These are phyloP conservation scores for Phaeotremella skinneri DNA, from an alignment of 768 basidiomycete genomes.

Conservation along the genomic window DNA sequence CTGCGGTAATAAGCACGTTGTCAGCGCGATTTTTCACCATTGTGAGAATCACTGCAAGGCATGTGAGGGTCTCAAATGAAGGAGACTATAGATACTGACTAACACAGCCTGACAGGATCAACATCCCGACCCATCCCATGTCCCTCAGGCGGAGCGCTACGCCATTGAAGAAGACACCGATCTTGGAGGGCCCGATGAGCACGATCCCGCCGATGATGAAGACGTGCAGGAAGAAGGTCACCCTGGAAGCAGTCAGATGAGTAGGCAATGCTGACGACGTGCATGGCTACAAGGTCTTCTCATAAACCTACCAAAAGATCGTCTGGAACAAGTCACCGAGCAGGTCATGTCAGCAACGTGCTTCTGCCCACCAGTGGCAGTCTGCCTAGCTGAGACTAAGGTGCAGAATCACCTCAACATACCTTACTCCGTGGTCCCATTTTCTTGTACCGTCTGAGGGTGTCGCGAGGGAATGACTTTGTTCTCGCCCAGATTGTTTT, in stretches of 20 bases:
- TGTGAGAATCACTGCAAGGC: not conserved
- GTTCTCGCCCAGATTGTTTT: not conserved
- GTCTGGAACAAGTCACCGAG: not conserved
- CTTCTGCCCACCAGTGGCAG: no score
- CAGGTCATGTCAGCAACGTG: no score
- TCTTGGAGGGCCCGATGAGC: constrained; percentile 47
- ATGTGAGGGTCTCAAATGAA: not conserved
- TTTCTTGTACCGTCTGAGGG: not conserved
- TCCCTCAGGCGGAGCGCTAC: constrained; percentile 32
- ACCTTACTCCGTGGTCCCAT: constrained; percentile 2
- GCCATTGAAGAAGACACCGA: constrained; percentile 41
- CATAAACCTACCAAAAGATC: not conserved
- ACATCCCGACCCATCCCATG: constrained; percentile 38
- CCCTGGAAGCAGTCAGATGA: constrained; percentile 22
- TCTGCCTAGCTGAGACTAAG: no score
- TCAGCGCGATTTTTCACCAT: not conserved
- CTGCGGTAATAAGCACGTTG: constrained; percentile 11
- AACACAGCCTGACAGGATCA: constrained; percentile 35
- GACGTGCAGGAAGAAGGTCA: constrained; percentile 33
- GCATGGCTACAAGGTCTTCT: not conserved
- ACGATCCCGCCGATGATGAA: constrained; percentile 35
- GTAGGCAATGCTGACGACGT: not conserved
- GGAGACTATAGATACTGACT: constrained; percentile 29
- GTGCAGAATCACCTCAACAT: not conserved
- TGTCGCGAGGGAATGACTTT: not conserved